These are phyloP conservation scores for Penicillium crystallinum DNA, from an alignment of 495 filamentous ascomycete genomes.

Conservation along the genomic window DNA sequence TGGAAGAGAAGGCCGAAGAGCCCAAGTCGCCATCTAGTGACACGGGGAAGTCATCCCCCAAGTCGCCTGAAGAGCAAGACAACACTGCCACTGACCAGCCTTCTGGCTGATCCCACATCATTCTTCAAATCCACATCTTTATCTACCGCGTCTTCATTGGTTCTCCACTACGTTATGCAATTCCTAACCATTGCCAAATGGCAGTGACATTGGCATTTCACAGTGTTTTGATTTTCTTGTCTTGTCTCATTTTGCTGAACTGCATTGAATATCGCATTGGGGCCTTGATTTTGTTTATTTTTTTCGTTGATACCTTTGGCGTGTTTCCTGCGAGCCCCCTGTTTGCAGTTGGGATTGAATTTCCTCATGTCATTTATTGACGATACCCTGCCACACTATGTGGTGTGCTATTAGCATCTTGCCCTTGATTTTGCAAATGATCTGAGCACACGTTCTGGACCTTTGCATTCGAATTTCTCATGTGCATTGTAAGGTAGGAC, in stretches of 20 bases:
- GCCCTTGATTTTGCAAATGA: constrained; percentile 2
- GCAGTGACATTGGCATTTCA: not conserved
- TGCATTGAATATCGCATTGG: constrained; percentile 5
- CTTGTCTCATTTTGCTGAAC: no score
- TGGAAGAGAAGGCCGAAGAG: constrained; percentile 2
- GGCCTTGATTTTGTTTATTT: not conserved
- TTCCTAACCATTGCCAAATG: not conserved
- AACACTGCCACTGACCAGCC: not conserved
- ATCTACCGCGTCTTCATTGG: not conserved
- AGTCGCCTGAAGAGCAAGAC: not conserved
- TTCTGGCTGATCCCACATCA: not conserved
- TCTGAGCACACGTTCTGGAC: not conserved
- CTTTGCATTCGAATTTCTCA: not conserved
- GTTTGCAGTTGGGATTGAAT: constrained; percentile 2
- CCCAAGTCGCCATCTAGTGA: not conserved
- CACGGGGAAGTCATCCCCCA: constrained; percentile 6
- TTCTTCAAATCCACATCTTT: no score
- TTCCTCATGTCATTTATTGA: constrained; percentile 21
- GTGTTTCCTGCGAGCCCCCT: constrained; percentile 11
- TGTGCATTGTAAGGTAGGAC: no score
- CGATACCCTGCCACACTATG: constrained; percentile 25
- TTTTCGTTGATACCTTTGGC: constrained; percentile 19
- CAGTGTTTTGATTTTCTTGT: not conserved
- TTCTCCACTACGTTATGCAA: not conserved
- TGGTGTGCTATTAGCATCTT: constrained; percentile 1